Evolutionary conservation across 192 early-diverging fungal species (phyloP).

Genomic region (Coemansia sp.): DNA sequence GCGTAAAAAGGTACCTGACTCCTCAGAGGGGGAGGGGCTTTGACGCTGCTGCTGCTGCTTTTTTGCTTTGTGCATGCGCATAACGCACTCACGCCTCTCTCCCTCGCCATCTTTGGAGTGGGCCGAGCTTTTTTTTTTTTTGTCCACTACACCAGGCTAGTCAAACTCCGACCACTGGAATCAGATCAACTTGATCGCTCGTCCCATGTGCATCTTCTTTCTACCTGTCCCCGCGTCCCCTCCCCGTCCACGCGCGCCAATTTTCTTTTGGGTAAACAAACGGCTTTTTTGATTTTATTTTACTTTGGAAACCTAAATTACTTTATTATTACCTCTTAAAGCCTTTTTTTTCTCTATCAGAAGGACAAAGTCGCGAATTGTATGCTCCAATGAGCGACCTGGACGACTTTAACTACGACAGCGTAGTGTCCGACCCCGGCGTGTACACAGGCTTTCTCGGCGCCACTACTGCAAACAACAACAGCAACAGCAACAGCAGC

Average conservation of each 20-base stretch:
- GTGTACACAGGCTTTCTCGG: slow-evolving; percentile 17
- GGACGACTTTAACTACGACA: slow-evolving; percentile 45
- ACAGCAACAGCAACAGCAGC: background rate
- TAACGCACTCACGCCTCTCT: no score
- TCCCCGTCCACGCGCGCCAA: background rate
- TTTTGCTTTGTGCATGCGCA: no score
- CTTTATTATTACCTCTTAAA: no score
- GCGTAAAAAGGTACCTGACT: no score
- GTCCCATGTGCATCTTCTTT: background rate
- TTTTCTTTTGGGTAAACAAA: background rate
- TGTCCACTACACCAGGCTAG: no score
- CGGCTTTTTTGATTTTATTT: background rate
- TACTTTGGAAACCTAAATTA: background rate
- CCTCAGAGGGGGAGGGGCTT: no score
- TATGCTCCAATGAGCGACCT: slow-evolving; percentile 23
- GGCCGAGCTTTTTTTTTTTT: no score
- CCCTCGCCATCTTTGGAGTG: no score
- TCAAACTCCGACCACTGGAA: no score
- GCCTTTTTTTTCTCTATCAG: no score
- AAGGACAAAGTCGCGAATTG: background rate
- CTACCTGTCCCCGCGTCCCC: background rate
- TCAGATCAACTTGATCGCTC: background rate
- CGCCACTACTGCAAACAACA: background rate
- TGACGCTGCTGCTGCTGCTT: no score
- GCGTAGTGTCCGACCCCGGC: slow-evolving; percentile 42